Evolutionary conservation across 306 rosid species (phyloP).

Genomic region (Albizia julibrissin): DNA sequence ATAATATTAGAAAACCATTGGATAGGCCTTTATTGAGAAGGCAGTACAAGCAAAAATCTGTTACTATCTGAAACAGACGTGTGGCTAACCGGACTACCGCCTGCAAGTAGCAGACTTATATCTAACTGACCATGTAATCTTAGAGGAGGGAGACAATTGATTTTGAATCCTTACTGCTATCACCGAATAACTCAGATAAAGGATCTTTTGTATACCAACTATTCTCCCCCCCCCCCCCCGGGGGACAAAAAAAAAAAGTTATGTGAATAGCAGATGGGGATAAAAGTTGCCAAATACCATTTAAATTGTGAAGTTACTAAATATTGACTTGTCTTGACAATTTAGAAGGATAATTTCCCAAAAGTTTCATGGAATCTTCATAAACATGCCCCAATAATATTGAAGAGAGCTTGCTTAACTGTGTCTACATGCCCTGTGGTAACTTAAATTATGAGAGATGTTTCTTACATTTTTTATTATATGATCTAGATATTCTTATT

Average conservation of each 20-base stretch:
- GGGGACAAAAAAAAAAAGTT: neutral
- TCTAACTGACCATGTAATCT: neutral
- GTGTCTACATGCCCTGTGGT: neutral
- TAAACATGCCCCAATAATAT: neutral
- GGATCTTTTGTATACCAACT: neutral
- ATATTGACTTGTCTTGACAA: neutral
- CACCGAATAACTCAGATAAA: neutral
- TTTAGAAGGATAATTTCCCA: neutral
- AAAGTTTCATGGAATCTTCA: neutral
- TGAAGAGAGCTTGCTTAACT: neutral
- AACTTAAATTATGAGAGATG: neutral
- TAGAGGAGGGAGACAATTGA: conserved; percentile 12
- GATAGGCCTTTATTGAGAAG: neutral
- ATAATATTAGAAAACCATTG: neutral
- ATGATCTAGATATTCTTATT: neutral
- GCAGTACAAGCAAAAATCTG: neutral
- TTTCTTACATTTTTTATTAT: conserved; percentile 11
- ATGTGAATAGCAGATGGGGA: neutral
- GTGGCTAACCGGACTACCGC: neutral
- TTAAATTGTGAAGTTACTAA: neutral
- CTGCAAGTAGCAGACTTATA: neutral
- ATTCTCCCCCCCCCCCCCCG: neutral
- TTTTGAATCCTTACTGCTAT: neutral
- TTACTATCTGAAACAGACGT: conserved; percentile 1
- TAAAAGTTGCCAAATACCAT: neutral